phyloP scores from a whole-genome alignment of 768 basidiomycete genomes.

The Podaxis rugospora region DNA sequence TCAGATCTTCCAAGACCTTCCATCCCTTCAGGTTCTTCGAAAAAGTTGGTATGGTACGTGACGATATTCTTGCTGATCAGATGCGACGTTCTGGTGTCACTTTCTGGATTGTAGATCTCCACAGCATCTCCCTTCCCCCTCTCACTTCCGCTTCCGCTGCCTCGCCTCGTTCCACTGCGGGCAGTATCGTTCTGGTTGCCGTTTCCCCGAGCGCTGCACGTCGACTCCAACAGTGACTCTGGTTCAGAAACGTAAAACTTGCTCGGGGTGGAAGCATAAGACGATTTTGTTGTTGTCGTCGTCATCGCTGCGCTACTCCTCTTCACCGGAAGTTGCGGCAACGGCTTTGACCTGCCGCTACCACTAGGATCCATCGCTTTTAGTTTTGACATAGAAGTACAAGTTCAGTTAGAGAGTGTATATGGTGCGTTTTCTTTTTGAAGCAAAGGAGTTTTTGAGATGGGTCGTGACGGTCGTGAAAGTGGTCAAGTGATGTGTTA shows the following conservation, averaged over 20 bases:
- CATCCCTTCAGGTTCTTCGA: neutral
- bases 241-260: slow-evolving; percentile 5
- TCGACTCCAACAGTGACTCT: neutral
- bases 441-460: neutral
- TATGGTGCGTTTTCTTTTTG: neutral
- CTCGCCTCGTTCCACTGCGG: neutral
- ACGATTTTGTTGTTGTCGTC: neutral
- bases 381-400: neutral
- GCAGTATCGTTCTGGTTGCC: neutral
- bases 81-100: slow-evolving; percentile 2
- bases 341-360: neutral
- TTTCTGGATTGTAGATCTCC: neutral
- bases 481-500: neutral
- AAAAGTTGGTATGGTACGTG: slow-evolving; percentile 6
- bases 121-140: neutral
- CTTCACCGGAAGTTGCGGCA: neutral
- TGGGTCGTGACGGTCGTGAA: neutral
- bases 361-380: neutral
- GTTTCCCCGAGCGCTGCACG: neutral
- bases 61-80: slow-evolving; percentile 2
- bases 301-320: neutral
- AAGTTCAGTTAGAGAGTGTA: neutral
- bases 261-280: slow-evolving; percentile 10
- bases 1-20: neutral
- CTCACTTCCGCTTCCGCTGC: neutral